Base-by-base conservation (phyloP, 2,329 filamentous ascomycete genomes). In the Epicoccum nigrum region DNA sequence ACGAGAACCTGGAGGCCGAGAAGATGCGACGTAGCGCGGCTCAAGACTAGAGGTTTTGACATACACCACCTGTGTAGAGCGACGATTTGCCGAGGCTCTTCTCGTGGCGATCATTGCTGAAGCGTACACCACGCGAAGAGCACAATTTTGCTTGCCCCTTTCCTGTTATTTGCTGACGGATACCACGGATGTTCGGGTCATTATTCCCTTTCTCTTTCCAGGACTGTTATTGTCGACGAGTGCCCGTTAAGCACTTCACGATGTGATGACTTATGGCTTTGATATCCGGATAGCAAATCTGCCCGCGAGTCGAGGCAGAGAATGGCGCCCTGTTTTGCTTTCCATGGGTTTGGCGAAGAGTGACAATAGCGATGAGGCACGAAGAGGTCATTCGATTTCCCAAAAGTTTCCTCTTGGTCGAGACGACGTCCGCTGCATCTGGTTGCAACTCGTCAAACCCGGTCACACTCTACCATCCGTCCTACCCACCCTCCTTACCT, bases 1-100 rank as follows among this genome's bases (percentile, higher is more conserved):
- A 99, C 74, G 94, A 99, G 82, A 99, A 99, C 77, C 85, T 99
- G 43, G 94, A 99, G 79, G 93, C 92, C 13, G 94, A 99, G 81
- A 99, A 99, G 85, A 95, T 95, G 86, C 91, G 94, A 68, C 90
- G 94, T 73, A 96, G 91, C 81, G 84, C 86, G 56, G 80, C 82
- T 37, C 80, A 82, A 61, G 82, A 84, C 68, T 84, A 67, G 55
- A 49, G 42, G 42, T 54, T 17, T 45, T 52, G 43, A 52, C 32
- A 27, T 34, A 25, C 16, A 34, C 17, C 40, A 30, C 38, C 35
- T 38, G 31, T 41, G 40, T 35, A 38, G 44, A 32, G 20, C 9
- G n/a, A 17, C 47, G 27, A 39, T n/a, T 16, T 39, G 33, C 39
- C 34, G 40, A 41, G 45, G 28, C 39, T 50, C 40, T 41, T 43